A percentile compares a stretch with the other conserved stretches of the same genome.
Evolutionary conservation across 2,329 filamentous ascomycete species (phyloP).

Genomic region (Hypoxylon sp.): DNA sequence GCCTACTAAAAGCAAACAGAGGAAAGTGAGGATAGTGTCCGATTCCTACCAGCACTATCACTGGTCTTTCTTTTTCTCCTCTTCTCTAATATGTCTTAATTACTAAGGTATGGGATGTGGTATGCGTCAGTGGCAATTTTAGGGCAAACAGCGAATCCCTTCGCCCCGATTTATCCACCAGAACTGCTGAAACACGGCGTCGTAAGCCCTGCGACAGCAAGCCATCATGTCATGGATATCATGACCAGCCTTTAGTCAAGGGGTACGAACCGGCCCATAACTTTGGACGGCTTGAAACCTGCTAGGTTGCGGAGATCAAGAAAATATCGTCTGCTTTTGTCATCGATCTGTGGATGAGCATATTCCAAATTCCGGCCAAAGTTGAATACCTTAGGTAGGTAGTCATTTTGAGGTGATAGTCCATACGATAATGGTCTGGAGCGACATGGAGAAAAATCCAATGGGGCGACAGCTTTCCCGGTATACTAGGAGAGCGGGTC

Average conservation of each 20-base stretch:
- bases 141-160: neutral
- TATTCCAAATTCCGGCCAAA: neutral
- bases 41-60: too few relatives aligned
- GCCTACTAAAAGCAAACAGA: neutral
- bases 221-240: neutral
- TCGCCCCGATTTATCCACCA: constrained; percentile 4
- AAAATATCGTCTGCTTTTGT: neutral
- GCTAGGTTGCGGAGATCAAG: neutral
- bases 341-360: neutral
- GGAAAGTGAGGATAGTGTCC: too few relatives aligned
- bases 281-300: neutral
- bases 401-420: too few relatives aligned
- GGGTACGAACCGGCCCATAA: neutral
- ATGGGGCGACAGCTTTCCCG: neutral
- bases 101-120: too few relatives aligned
- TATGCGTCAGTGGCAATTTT: neutral
- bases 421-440: neutral
- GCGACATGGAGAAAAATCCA: neutral
- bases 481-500: neutral
- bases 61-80: too few relatives aligned
- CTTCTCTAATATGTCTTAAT: too few relatives aligned
- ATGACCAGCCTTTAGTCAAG: neutral
- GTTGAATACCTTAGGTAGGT: too few relatives aligned
- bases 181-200: constrained; percentile 28
- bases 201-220: constrained; percentile 24